Evolutionary conservation across 2,329 filamentous ascomycete genomes (phyloP).

Genomic region (Mycocentrospora acerina): DNA sequence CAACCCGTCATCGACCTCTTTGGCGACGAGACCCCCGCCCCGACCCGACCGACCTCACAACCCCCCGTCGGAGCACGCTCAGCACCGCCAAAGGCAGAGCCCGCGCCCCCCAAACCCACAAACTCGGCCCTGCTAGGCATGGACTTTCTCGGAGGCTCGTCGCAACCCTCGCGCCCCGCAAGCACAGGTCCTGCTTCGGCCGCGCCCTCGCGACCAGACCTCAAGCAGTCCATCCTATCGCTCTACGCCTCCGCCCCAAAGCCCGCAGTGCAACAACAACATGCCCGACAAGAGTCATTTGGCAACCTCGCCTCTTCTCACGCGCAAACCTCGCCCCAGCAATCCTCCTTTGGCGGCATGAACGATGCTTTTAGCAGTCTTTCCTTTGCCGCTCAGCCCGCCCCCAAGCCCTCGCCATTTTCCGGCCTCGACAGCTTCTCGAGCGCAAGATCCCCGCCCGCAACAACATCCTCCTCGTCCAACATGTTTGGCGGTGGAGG

Average conservation of each 20-base stretch:
- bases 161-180: constrained; percentile 73
- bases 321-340: constrained; percentile 35
- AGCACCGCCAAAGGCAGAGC: constrained; percentile 65
- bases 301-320: constrained; percentile 52
- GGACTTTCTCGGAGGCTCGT: constrained; percentile 77
- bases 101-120: constrained; percentile 59
- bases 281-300: constrained; percentile 55
- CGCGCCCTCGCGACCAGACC: constrained; percentile 78
- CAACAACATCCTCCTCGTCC: constrained; percentile 47
- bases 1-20: constrained; percentile 70
- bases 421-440: constrained; percentile 61
- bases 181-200: constrained; percentile 67
- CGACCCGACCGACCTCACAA: constrained; percentile 71
- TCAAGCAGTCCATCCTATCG: constrained; percentile 96
- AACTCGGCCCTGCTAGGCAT: constrained; percentile 85
- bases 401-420: constrained; percentile 64
- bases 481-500: constrained; percentile 64
- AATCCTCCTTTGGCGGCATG: constrained; percentile 63
- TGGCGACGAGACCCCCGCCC: constrained; percentile 69
- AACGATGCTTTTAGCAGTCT: constrained; percentile 79
- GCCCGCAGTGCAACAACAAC: constrained; percentile 61
- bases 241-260: constrained; percentile 85
- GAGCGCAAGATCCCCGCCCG: constrained; percentile 37
- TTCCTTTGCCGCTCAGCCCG: constrained; percentile 56
- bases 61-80: constrained; percentile 57